These are phyloP conservation scores for Psophocarpus tetragonolobus DNA, from an alignment of 306 rosid genomes.

Conservation along the genomic window DNA sequence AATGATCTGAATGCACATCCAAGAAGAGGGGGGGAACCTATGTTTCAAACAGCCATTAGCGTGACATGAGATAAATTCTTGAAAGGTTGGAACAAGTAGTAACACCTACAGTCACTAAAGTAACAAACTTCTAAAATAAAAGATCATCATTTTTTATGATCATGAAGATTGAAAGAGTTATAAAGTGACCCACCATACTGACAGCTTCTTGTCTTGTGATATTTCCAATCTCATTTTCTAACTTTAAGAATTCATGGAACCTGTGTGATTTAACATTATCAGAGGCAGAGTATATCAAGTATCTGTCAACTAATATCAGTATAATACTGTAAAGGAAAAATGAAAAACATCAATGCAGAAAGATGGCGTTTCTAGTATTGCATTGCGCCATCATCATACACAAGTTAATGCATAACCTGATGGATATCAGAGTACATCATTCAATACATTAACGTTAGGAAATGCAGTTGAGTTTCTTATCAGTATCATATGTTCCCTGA, in stretches of 20 bases:
- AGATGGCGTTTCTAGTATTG: neutral
- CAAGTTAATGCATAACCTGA: neutral
- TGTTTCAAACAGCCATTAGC: conserved; percentile 29
- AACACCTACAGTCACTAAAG: conserved; percentile 20
- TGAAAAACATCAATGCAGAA: neutral
- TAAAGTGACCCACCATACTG: conserved; percentile 82
- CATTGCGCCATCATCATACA: neutral
- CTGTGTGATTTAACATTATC: conserved; percentile 48
- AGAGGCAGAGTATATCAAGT: neutral
- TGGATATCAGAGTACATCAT: neutral
- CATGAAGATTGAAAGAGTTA: conserved; percentile 31
- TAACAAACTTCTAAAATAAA: conserved; percentile 11
- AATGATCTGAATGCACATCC: conserved; percentile 82
- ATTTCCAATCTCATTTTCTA: conserved; percentile 98
- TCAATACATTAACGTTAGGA: neutral
- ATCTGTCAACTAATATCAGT: conserved; percentile 7
- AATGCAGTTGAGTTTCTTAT: neutral
- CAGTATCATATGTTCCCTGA: neutral
- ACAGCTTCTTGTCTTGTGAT: conserved; percentile 99
- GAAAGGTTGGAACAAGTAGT: conserved; percentile 24
- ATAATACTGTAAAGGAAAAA: neutral
- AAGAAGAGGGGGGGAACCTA: conserved; percentile 98
- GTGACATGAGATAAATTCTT: conserved; percentile 10
- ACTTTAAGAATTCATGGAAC: conserved; percentile 95
- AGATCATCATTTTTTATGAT: neutral